These are phyloP conservation scores for Mycena rebaudengoi DNA, from an alignment of 768 basidiomycete genomes.

Conservation along the genomic window DNA sequence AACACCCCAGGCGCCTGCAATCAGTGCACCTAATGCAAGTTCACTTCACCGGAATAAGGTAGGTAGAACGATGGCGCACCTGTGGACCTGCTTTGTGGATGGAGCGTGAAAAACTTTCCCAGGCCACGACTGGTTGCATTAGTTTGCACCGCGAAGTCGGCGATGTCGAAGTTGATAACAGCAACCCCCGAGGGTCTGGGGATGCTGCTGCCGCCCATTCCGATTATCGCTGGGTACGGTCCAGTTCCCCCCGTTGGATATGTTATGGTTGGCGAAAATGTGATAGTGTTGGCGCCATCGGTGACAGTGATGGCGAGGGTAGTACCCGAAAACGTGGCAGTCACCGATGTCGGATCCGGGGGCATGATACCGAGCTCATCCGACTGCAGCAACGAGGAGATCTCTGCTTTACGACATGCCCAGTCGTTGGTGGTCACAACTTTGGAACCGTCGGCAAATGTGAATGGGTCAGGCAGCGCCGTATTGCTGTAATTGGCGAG, in stretches of 20 bases:
- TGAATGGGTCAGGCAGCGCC: conserved; percentile 62
- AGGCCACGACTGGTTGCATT: conserved; percentile 54
- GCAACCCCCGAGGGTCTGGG: conserved; percentile 49
- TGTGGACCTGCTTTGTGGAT: conserved; percentile 55
- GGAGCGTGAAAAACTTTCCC: conserved; percentile 67
- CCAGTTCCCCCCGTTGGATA: conserved; percentile 51
- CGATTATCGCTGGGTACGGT: conserved; percentile 56
- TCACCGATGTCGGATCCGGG: conserved; percentile 53
- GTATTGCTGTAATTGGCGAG: conserved; percentile 48
- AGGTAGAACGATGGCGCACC: too few species aligned
- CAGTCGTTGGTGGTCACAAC: conserved; percentile 56
- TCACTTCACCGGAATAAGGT: too few species aligned
- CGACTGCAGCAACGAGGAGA: conserved; percentile 56
- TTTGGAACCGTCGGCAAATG: conserved; percentile 52
- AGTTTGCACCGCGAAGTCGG: conserved; percentile 61
- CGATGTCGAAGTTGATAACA: conserved; percentile 61
- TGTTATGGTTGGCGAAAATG: conserved; percentile 56
- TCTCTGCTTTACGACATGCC: conserved; percentile 59
- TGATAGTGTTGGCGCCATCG: conserved; percentile 56
- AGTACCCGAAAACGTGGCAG: conserved; percentile 51
- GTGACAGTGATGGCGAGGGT: conserved; percentile 59
- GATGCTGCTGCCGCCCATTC: conserved; percentile 53
- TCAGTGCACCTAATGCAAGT: conserved; percentile 50
- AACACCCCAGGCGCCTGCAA: conserved; percentile 70
- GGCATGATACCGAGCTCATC: conserved; percentile 64